Conservation (phyloP, 306 rosid genomes). For the Castanopsis chinensis region DNA sequence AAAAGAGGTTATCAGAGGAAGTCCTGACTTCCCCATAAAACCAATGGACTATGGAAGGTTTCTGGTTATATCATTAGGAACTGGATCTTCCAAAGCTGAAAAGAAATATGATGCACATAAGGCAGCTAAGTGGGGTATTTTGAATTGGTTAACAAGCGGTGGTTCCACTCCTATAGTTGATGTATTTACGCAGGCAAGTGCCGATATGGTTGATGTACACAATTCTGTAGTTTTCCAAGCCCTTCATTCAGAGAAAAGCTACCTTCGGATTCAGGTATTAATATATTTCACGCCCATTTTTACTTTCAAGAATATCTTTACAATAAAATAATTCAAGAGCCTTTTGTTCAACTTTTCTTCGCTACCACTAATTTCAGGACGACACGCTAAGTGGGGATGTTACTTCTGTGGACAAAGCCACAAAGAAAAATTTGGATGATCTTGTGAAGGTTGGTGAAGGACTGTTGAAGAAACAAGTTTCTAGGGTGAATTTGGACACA, state of each 20-base stretch:
- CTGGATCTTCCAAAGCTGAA: neutral
- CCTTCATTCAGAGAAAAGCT: neutral
- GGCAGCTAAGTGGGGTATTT: neutral
- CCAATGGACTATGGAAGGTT: neutral
- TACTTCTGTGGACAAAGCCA: conserved; percentile 32
- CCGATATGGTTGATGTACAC: neutral
- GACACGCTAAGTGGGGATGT: conserved; percentile 36
- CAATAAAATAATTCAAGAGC: too few species aligned
- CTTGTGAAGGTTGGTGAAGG: conserved; percentile 44
- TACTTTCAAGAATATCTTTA: conserved; percentile 12
- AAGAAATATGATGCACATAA: neutral
- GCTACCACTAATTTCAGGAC: conserved; percentile 31
- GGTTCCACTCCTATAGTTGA: neutral
- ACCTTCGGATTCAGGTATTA: neutral
- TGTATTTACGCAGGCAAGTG: neutral
- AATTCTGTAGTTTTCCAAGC: neutral
- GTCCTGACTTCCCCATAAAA: neutral
- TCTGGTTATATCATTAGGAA: neutral
- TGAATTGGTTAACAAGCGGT: neutral
- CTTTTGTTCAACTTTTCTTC: too few species aligned
- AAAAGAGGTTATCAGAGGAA: neutral
- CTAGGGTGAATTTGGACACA: conserved; percentile 33
- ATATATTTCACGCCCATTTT: neutral
- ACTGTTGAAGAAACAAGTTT: conserved; percentile 35
- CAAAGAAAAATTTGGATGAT: conserved; percentile 35